phyloP scores from a whole-genome alignment of 2,329 filamentous ascomycete species.

The Penicillium sp. region DNA sequence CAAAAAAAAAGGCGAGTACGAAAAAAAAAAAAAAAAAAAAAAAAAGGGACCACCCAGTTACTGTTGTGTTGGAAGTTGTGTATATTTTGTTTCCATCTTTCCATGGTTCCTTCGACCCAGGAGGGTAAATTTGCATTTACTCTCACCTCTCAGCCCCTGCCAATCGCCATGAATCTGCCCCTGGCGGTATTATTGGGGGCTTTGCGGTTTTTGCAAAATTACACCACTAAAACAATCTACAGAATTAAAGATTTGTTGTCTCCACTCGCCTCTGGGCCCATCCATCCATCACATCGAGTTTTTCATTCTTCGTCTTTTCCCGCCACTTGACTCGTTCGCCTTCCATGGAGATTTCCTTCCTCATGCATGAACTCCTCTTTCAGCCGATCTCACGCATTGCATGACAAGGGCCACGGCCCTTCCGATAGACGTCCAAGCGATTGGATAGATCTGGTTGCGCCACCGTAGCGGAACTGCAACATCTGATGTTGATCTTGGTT shows the following conservation, averaged over 20 bases:
- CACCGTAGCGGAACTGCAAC: slow-evolving; percentile 3
- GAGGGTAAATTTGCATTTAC: slow-evolving; percentile 21
- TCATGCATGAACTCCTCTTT: slow-evolving; percentile 17
- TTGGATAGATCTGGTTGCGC: slow-evolving; percentile 3
- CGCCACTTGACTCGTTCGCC: background rate
- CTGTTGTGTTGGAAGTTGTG: background rate
- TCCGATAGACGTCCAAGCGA: background rate
- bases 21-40: slow-evolving; percentile 5
- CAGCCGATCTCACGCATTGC: slow-evolving; percentile 13
- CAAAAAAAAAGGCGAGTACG: slow-evolving; percentile 11
- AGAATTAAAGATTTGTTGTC: background rate
- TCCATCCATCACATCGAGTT: slow-evolving; percentile 1
- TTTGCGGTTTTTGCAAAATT: background rate
- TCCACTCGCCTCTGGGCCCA: background rate
- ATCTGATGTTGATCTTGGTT: background rate
- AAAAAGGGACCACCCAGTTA: slow-evolving; percentile 12
- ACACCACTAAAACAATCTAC: background rate
- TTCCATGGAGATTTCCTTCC: background rate
- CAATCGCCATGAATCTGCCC: background rate
- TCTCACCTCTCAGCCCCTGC: background rate
- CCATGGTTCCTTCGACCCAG: background rate
- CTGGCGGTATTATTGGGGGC: background rate
- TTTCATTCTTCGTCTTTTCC: background rate
- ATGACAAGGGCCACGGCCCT: background rate
- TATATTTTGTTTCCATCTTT: background rate